Percentiles rank a stretch among this genome's conserved stretches.
These are phyloP conservation scores for Calonectria hawksworthii DNA, from an alignment of 2,329 filamentous ascomycete species.

Conservation along the genomic window DNA sequence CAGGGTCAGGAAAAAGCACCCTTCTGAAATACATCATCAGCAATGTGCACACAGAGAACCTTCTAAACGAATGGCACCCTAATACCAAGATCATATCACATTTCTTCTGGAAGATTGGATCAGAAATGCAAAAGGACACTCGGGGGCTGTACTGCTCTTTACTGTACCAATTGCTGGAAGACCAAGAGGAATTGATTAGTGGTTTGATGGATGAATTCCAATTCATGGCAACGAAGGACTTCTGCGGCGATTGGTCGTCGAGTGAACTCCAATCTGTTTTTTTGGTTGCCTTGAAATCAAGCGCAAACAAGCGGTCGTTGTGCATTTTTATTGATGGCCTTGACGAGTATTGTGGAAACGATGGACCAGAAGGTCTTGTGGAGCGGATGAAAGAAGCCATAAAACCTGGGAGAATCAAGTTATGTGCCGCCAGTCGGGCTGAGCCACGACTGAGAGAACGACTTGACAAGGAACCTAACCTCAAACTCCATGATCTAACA, in stretches of 20 bases:
- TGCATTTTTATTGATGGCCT: slow-evolving; percentile 26
- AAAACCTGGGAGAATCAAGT: background rate
- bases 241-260: background rate
- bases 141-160: background rate
- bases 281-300: background rate
- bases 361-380: background rate
- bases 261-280: background rate
- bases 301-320: background rate
- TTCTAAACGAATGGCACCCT: background rate
- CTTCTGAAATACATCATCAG: slow-evolving; percentile 23
- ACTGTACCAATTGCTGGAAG: background rate
- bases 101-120: background rate
- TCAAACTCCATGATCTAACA: slow-evolving; percentile 13
- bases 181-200: slow-evolving; percentile 30
- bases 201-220: background rate
- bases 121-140: background rate
- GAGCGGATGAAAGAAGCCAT: background rate
- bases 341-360: slow-evolving; percentile 4
- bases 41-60: background rate
- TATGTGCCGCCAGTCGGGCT: slow-evolving; percentile 13
- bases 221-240: background rate
- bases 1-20: slow-evolving; percentile 34
- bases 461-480: background rate
- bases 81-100: background rate
- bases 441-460: background rate